Evolutionary conservation across 2,329 filamentous ascomycete genomes (phyloP), one percentile per base, ranked within the genome.

Genomic region (Samsoniella hepiali): DNA sequence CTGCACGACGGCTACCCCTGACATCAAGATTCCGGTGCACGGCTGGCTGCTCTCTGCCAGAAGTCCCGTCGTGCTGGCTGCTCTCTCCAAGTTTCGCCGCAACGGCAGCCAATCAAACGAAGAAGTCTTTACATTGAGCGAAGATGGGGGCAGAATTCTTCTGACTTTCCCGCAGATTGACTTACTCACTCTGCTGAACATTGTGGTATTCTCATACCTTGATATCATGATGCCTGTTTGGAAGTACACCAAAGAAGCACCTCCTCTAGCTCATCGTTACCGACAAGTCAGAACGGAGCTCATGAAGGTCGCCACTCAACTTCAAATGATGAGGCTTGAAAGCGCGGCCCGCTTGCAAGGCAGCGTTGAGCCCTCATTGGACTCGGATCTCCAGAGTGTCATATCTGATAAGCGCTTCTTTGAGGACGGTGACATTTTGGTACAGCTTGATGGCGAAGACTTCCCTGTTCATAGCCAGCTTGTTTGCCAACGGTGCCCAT

Each of bases 141-240:
- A 82, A 34, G 77, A 68, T 1, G 74, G 82, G 22, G 82, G 82
- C 6, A 83, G 81, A 51, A 76, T 81, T 1, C 64, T 88, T 10
- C 71, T 97, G 27, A 83, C 84, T 0, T 88, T 98, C 59, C 78
- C 85, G 27, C 76, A 85, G 1, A 70, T 94, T 13, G 93, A 97
- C 71, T 82, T 95, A 44, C 80, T 96, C 40, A 89, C 91, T 0
- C 72, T 97, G 7, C 78, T 97, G 63, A 94, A 97, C 68, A 69
- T 98, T 10, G 84, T 90, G 1, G 79, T 94, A 10, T 97, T 91
- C 70, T 72, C 89, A 8, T 98, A 98, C 73, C 88, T 88, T 6
- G 95, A 98, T 71, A 81, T 80, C 4, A 78, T 93, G 17, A 82
- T 97, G 38, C 91, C 95, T 64, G 90, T 93, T 22, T 98, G 95